Conservation (phyloP, 2,329 filamentous ascomycete genomes). For the Exophiala phaeomuriformis region DNA sequence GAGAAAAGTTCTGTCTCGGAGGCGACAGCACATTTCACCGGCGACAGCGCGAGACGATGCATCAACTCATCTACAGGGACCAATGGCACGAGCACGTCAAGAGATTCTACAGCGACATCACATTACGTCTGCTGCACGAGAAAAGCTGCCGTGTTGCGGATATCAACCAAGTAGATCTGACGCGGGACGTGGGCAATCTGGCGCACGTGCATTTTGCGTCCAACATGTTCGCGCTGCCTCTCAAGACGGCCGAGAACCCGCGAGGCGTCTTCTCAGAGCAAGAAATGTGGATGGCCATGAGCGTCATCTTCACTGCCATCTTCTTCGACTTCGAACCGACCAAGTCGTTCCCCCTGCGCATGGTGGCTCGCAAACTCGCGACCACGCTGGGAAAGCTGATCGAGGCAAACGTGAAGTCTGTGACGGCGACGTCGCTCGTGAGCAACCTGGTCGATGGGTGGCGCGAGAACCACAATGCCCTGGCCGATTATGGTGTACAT, state of each 20-base stretch:
- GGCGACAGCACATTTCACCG: constrained; percentile 45
- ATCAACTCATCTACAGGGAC: constrained; percentile 53
- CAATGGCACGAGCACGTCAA: constrained; percentile 58
- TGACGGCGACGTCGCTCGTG: constrained; percentile 50
- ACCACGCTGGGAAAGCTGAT: constrained; percentile 55
- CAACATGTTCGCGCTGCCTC: constrained; percentile 48
- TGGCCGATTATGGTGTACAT: constrained; percentile 58
- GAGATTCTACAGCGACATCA: constrained; percentile 59
- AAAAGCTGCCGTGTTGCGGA: constrained; percentile 59
- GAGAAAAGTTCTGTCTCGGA: constrained; percentile 51
- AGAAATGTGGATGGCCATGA: constrained; percentile 54
- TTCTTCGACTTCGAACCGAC: constrained; percentile 61
- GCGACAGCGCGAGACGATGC: constrained; percentile 48
- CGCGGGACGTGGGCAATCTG: constrained; percentile 50
- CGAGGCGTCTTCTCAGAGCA: constrained; percentile 50
- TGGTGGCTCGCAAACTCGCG: constrained; percentile 51
- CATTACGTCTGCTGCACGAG: constrained; percentile 53
- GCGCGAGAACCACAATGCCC: constrained; percentile 46
- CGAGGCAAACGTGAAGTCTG: constrained; percentile 58
- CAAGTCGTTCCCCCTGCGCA: constrained; percentile 58
- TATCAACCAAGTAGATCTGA: constrained; percentile 62
- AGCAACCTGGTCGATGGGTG: constrained; percentile 45
- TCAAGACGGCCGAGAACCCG: constrained; percentile 48
- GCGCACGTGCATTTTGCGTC: constrained; percentile 51
- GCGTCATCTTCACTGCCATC: constrained; percentile 58